Evolutionary conservation across 2,329 filamentous ascomycete species (phyloP), one percentile per base, ranked within the genome.

Genomic region (Reticulascus tulasneorum): DNA sequence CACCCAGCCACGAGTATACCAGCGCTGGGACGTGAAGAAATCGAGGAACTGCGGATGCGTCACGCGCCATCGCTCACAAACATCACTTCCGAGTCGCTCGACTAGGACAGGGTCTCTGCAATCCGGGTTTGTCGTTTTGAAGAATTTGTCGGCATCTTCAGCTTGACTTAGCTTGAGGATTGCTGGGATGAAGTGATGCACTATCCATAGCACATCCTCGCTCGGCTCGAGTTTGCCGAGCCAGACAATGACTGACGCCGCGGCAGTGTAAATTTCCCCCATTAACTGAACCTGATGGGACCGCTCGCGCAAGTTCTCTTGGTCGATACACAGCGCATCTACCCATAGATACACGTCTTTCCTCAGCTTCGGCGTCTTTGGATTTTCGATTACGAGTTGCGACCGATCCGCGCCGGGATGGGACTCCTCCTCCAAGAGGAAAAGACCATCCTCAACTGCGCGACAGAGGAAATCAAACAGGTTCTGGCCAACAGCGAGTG

Each of bases 1-100:
- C 12, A 46, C 47, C 47, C 47, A 48, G 4, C 44, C 46, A n/a
- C 47, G 44, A 9, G 43, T 46, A 6, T 44, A 46, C 37, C 45
- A 49, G 11, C 38, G 19, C 18, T 45, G 39, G 17, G 25, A 15
- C 9, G 37, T 35, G 23, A 48, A 49, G 20, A 48, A 45, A 3
- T 26, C 21, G 11, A 45, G 44, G 21, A 45, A 28, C 13, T 33
- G 25, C 0, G 13, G 1, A 7, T 34, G 34, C 7, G 35, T 33
- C 2, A 11, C n/a, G 11, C 35, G 29, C 38, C 38, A 41, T 3
- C 30, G 21, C 11, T 25, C 21, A 26, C 35, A 38, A 10, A 16
- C 10, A 2, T 19, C n/a, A 15, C 22, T 13, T 4, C 29, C 35
- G 9, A 41, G 8, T 3, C 29, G 4, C 7, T 23, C 5, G 2